These are phyloP conservation scores for Batkoa obscura DNA, from an alignment of 371 early-diverging fungal genomes.

Conservation along the genomic window DNA sequence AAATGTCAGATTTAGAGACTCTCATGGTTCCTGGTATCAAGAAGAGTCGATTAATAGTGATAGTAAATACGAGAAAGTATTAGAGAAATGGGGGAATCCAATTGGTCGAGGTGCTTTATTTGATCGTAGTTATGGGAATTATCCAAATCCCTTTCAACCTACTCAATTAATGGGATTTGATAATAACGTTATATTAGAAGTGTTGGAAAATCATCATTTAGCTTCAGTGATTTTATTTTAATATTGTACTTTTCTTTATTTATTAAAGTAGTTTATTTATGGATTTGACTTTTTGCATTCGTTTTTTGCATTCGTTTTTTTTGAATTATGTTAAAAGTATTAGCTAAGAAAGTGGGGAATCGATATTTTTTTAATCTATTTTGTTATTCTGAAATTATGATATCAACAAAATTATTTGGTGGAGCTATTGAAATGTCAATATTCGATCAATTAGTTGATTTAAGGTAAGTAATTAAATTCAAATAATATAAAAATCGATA, in stretches of 20 bases:
- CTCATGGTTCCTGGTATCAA: no score
- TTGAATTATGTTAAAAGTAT: no score
- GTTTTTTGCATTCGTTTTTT: no score
- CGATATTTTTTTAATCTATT: no score
- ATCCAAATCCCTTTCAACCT: background rate
- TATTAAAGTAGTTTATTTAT: no score
- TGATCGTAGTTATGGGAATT: background rate
- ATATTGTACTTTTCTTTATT: background rate
- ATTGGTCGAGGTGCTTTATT: background rate
- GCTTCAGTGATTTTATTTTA: conserved; percentile 1
- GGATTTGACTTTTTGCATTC: no score
- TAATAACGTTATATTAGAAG: background rate
- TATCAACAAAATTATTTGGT: background rate
- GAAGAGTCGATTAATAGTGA: background rate
- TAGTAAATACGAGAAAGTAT: background rate
- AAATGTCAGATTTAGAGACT: background rate
- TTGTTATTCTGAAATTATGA: no score
- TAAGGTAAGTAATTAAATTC: background rate
- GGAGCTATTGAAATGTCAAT: background rate
- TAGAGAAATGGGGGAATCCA: background rate
- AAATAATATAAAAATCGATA: background rate
- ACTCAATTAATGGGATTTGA: background rate
- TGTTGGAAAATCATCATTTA: background rate
- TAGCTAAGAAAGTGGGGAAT: no score
- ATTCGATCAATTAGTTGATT: background rate